Evolutionary conservation across 495 filamentous ascomycete species (phyloP).

Genomic region (Parachaetomium inaequale): DNA sequence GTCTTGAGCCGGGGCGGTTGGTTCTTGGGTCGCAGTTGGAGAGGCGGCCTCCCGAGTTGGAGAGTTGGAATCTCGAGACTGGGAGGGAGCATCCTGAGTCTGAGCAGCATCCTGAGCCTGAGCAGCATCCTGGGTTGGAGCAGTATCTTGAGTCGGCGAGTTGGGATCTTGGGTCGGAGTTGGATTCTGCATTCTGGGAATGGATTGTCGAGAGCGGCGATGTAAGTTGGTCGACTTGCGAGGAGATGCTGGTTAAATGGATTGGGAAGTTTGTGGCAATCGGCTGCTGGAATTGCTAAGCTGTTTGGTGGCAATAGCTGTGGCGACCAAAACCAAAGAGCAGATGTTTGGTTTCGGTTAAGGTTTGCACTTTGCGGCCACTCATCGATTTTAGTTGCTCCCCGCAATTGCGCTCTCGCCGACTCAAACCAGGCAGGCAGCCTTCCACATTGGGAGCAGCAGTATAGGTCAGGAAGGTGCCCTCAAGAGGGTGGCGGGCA

Average conservation of each 20-base stretch:
- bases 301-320: background rate
- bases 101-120: too few species aligned
- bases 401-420: background rate
- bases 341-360: background rate
- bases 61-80: too few species aligned
- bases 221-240: background rate
- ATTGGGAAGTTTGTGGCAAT: too few species aligned
- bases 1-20: too few species aligned
- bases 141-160: too few species aligned
- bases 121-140: too few species aligned
- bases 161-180: too few species aligned
- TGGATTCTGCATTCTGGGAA: background rate
- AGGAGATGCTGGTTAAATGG: background rate
- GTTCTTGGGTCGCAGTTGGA: too few species aligned
- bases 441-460: background rate
- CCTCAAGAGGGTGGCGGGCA: background rate
- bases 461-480: background rate
- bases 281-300: background rate
- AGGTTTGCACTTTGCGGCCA: background rate
- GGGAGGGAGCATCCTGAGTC: too few species aligned
- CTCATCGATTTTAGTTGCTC: background rate
- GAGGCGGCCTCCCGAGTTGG: too few species aligned
- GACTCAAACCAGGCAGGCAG: background rate
- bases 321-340: background rate
- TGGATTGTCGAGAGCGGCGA: background rate